phyloP scores from a whole-genome alignment of 2,329 filamentous ascomycete genomes.

The Microdochium paspali region DNA sequence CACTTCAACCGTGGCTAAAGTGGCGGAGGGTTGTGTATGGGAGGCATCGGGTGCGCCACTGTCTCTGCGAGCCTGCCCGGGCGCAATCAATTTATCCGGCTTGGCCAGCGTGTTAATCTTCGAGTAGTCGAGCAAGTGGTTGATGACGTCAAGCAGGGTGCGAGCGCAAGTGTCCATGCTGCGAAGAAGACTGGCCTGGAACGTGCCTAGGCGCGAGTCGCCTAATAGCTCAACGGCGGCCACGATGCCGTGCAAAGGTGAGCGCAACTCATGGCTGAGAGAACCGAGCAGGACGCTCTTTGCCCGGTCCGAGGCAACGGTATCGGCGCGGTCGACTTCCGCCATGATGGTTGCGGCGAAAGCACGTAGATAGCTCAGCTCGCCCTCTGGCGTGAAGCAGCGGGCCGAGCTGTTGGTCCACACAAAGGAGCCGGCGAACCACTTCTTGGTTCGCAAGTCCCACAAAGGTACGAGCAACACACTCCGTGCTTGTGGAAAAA shows the following conservation, averaged over 20 bases:
- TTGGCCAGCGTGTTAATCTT: constrained; percentile 37
- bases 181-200: constrained; percentile 35
- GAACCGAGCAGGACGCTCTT: constrained; percentile 51
- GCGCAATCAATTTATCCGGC: constrained; percentile 7
- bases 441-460: constrained; percentile 33
- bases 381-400: constrained; percentile 33
- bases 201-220: constrained; percentile 36
- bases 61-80: constrained; percentile 2
- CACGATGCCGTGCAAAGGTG: constrained; percentile 51
- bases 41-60: constrained; percentile 6
- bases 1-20: constrained; percentile 19
- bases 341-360: constrained; percentile 47
- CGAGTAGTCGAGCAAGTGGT: constrained; percentile 43
- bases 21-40: constrained; percentile 13
- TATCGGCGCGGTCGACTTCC: constrained; percentile 38
- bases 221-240: constrained; percentile 42
- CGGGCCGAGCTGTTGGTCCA: constrained; percentile 34
- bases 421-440: constrained; percentile 38
- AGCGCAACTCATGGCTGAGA: constrained; percentile 52
- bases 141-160: constrained; percentile 42
- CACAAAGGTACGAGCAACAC: constrained; percentile 38
- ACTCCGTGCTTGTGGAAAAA: constrained; percentile 33
- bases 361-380: constrained; percentile 39
- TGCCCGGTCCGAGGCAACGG: constrained; percentile 28
- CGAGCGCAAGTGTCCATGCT: constrained; percentile 41